Evolutionary conservation across 2,329 filamentous ascomycete genomes (phyloP).

Genomic region (Teratosphaeria destructans): DNA sequence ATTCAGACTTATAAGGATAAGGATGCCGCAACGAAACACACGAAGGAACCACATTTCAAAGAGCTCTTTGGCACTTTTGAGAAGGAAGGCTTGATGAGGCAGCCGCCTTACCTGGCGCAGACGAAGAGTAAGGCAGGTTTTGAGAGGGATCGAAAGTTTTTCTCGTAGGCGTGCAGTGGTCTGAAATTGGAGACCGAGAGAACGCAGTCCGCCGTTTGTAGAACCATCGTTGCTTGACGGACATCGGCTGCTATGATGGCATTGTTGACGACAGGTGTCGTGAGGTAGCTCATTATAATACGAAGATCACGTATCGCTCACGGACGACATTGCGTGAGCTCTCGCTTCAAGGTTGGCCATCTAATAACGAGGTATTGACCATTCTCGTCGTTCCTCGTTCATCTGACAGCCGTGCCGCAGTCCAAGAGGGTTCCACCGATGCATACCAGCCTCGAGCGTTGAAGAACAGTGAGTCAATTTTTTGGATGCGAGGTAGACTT

Average conservation of each 20-base stretch:
- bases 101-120: conserved; percentile 11
- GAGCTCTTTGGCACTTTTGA: conserved; percentile 7
- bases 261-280: not conserved
- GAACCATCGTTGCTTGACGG: too few relatives aligned
- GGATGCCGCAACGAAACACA: conserved; percentile 11
- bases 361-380: too few relatives aligned
- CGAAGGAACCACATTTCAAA: conserved; percentile 12
- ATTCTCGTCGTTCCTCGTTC: too few relatives aligned
- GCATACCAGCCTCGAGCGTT: too few relatives aligned
- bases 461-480: too few relatives aligned
- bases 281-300: too few relatives aligned
- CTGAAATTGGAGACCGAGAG: not conserved
- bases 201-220: not conserved
- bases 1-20: conserved; percentile 9
- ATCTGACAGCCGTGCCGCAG: too few relatives aligned
- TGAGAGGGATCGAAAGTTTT: conserved; percentile 11
- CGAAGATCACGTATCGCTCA: too few relatives aligned
- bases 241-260: not conserved
- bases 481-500: too few relatives aligned
- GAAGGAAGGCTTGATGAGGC: conserved; percentile 11
- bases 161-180: not conserved
- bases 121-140: conserved; percentile 13
- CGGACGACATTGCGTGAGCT: too few relatives aligned
- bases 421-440: too few relatives aligned
- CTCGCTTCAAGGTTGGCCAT: too few relatives aligned